Conservation (phyloP, 2,329 filamentous ascomycete species). For the Colletotrichum gigasporum region DNA sequence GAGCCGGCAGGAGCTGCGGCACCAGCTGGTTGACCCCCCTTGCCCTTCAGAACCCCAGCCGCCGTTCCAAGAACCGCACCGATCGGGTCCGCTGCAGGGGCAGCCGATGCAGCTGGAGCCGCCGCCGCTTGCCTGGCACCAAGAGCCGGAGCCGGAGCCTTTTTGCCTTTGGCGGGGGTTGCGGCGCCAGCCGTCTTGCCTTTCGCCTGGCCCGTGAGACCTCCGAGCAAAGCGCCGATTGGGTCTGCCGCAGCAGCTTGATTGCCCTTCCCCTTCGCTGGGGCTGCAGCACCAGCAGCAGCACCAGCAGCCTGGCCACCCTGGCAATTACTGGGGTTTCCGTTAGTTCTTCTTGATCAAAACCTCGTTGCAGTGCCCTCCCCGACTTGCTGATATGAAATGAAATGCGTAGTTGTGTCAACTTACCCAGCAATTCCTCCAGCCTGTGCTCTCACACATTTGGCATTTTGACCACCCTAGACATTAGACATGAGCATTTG, state of each 20-base stretch:
- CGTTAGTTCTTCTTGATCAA: neutral
- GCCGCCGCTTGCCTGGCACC: constrained; percentile 20
- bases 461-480: constrained; percentile 20
- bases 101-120: neutral
- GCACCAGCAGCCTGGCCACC: neutral
- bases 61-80: constrained; percentile 12
- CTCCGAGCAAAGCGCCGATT: neutral
- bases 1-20: constrained; percentile 19
- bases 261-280: neutral
- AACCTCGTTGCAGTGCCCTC: too few relatives aligned
- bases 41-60: constrained; percentile 16
- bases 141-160: neutral
- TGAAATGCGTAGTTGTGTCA: too few relatives aligned
- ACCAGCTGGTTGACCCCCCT: constrained; percentile 20
- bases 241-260: constrained; percentile 16
- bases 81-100: neutral
- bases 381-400: too few relatives aligned
- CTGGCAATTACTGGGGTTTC: neutral
- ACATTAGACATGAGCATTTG: neutral
- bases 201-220: constrained; percentile 13
- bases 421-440: constrained; percentile 17
- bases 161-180: constrained; percentile 11
- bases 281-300: neutral
- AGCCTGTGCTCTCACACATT: constrained; percentile 23
- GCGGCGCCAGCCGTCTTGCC: constrained; percentile 8